Conservation (phyloP, 73 alveolate genomes). For the Symbiodinium natans region DNA sequence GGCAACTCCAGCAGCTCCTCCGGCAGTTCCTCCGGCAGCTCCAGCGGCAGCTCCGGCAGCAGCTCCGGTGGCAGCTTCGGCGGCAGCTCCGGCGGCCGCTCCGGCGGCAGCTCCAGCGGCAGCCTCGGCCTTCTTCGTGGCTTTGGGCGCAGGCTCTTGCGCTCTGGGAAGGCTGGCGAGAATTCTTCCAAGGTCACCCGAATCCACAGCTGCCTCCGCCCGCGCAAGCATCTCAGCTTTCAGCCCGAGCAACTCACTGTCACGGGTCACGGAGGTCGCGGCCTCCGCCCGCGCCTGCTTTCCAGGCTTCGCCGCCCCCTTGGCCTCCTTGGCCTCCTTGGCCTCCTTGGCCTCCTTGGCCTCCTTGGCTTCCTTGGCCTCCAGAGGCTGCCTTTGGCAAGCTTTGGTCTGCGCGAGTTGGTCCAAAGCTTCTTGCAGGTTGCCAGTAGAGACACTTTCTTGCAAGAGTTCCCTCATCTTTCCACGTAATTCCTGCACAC, state of each 20-base stretch:
- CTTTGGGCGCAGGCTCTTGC: too few species aligned
- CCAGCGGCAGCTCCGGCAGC: not conserved
- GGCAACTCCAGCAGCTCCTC: not conserved
- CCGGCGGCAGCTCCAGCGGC: not conserved
- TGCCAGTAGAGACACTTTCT: slow-evolving; percentile 55
- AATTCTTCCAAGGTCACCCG: not conserved
- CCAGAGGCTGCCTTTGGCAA: not conserved
- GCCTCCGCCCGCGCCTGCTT: not conserved
- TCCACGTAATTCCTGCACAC: slow-evolving; percentile 26
- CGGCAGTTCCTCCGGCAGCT: not conserved
- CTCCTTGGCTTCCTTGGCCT: too few species aligned
- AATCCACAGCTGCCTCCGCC: not conserved
- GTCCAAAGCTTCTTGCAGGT: slow-evolving; percentile 44
- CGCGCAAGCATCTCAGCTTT: not conserved
- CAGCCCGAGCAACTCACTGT: not conserved
- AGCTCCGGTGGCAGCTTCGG: not conserved
- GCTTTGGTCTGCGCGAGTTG: not conserved
- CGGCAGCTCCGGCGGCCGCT: not conserved
- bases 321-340: too few species aligned
- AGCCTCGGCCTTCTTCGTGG: slow-evolving; percentile 24
- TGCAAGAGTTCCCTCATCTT: slow-evolving; percentile 56
- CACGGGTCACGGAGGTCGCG: too few species aligned
- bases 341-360: too few species aligned
- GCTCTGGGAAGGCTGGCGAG: not conserved
- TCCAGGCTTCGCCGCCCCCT: not conserved